Percentiles rank a stretch among this genome's conserved stretches.
Evolutionary conservation across 495 filamentous ascomycete species (phyloP).

Genomic region (Aspergillus baeticus): DNA sequence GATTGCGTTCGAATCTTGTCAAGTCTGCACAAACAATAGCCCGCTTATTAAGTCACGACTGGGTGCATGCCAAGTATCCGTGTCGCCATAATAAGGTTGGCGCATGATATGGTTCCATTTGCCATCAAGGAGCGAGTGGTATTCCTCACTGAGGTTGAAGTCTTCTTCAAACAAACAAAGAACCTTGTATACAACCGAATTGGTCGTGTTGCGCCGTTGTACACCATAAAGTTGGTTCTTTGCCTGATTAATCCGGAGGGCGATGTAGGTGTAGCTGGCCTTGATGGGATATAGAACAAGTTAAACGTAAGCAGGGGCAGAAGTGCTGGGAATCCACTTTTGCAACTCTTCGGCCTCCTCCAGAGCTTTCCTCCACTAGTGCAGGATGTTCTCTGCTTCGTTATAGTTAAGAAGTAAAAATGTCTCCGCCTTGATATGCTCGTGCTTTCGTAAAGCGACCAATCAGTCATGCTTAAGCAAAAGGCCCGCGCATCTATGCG

Average conservation of each 20-base stretch:
- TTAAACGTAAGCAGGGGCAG: slow-evolving; percentile 64
- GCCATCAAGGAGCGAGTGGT: slow-evolving; percentile 61
- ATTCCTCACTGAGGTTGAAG: slow-evolving; percentile 56
- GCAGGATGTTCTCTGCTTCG: slow-evolving; percentile 63
- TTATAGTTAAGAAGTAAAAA: slow-evolving; percentile 71
- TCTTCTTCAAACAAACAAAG: slow-evolving; percentile 62
- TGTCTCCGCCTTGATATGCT: slow-evolving; percentile 60
- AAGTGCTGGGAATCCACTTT: slow-evolving; percentile 44
- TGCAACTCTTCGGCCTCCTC: slow-evolving; percentile 57
- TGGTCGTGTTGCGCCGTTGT: slow-evolving; percentile 66
- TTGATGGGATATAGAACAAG: slow-evolving; percentile 67
- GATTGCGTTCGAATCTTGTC: no score
- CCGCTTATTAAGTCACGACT: no score
- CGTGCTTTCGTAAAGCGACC: slow-evolving; percentile 52
- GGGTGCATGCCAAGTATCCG: no score
- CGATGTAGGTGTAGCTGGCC: slow-evolving; percentile 58
- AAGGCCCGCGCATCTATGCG: no score
- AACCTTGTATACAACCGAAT: slow-evolving; percentile 57
- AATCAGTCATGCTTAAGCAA: no score
- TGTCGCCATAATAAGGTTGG: slow-evolving; percentile 53
- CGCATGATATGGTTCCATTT: slow-evolving; percentile 78
- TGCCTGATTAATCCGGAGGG: slow-evolving; percentile 60
- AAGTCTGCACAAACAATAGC: no score
- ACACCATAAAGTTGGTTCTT: slow-evolving; percentile 62
- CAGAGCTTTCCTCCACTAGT: slow-evolving; percentile 60